These are phyloP conservation scores for Baudoinia panamericana DNA, from an alignment of 495 filamentous ascomycete genomes.

Conservation along the genomic window DNA sequence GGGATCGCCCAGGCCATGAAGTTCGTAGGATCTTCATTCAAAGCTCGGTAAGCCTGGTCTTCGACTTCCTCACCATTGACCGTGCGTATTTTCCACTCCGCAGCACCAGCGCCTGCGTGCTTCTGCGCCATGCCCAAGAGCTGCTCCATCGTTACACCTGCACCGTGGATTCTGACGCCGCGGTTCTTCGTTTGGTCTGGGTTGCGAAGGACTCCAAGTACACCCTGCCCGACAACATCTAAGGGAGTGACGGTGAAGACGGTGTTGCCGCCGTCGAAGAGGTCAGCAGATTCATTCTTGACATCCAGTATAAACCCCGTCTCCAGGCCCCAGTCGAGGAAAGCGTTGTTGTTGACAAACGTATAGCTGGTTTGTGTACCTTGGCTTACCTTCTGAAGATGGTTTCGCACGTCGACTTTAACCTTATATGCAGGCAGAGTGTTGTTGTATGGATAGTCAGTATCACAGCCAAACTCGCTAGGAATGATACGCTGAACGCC, in stretches of 20 bases:
- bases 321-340: constrained; percentile 14
- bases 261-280: constrained; percentile 6
- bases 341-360: constrained; percentile 5
- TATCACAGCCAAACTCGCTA: constrained; percentile 47
- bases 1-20: too few species aligned
- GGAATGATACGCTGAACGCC: constrained; percentile 52
- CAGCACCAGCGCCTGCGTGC: too few species aligned
- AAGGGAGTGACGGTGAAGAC: constrained; percentile 5
- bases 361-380: constrained; percentile 8
- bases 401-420: constrained; percentile 1
- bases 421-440: constrained; percentile 1
- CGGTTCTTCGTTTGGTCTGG: constrained; percentile 13
- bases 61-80: too few species aligned
- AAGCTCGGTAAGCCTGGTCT: too few species aligned
- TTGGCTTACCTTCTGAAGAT: constrained; percentile 4
- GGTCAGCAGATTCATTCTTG: neutral
- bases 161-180: constrained; percentile 11
- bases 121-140: too few species aligned
- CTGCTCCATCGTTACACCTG: constrained; percentile 13
- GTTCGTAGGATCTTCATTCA: too few species aligned
- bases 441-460: constrained; percentile 28
- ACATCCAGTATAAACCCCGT: neutral
- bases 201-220: constrained; percentile 5
- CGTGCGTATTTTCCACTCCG: too few species aligned
- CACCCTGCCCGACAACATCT: constrained; percentile 11